A percentile compares a stretch with the other conserved stretches of the same genome.
These are phyloP conservation scores for Kalanchoe fedtschenkoi DNA, from an alignment of 164 flowering plant species.

Conservation along the genomic window DNA sequence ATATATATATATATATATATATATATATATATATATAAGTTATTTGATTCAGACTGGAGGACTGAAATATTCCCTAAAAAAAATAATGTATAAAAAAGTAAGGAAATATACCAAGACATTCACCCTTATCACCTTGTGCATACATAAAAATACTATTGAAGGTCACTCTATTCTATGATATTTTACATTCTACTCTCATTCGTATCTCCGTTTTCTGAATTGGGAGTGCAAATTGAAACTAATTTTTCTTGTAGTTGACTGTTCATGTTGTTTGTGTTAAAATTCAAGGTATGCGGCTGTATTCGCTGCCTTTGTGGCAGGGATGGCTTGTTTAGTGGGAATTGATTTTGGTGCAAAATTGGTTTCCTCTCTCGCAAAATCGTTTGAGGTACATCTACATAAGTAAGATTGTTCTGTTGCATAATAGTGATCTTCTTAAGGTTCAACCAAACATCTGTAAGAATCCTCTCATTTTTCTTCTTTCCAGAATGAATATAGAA, in stretches of 20 bases:
- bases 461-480: conserved; percentile 7
- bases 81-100: no score
- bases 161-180: neutral
- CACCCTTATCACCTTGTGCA: neutral
- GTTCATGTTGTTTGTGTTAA: conserved; percentile 2
- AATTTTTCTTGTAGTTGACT: neutral
- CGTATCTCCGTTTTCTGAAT: neutral
- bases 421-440: no score
- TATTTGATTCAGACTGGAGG: no score
- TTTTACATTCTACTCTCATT: neutral
- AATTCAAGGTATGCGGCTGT: conserved; percentile 78
- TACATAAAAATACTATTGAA: neutral
- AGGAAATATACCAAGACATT: no score
- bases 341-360: conserved; percentile 85
- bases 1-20: no score
- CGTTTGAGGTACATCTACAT: conserved; percentile 53
- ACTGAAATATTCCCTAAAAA: no score
- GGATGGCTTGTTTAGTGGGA: conserved; percentile 76
- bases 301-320: conserved; percentile 89
- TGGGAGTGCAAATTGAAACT: neutral
- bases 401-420: neutral
- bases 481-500: conserved; percentile 57
- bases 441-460: neutral
- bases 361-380: conserved; percentile 63
- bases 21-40: no score